These are phyloP conservation scores for Fusarium burgessii DNA, from an alignment of 2,329 filamentous ascomycete species.

Conservation along the genomic window DNA sequence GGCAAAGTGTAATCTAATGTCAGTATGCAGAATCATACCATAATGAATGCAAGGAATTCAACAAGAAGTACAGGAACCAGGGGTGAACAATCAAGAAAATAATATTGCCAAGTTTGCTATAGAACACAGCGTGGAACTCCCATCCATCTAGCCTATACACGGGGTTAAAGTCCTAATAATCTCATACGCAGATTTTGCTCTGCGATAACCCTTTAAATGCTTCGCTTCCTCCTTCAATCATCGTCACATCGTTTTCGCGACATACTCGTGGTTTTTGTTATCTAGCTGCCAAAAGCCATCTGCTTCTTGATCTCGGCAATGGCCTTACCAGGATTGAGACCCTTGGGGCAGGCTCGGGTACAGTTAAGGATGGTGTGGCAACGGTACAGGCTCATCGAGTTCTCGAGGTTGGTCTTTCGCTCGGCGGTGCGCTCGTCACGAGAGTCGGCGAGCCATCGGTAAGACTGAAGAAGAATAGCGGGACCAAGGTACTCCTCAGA, in stretches of 20 bases:
- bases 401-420: constrained; percentile 92
- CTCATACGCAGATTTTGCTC: constrained; percentile 38
- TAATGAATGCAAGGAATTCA: not conserved
- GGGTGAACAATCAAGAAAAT: constrained; percentile 43
- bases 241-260: constrained; percentile 32
- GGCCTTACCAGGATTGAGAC: constrained; percentile 92
- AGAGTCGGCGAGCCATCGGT: constrained; percentile 96
- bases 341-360: constrained; percentile 97
- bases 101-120: constrained; percentile 46
- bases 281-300: constrained; percentile 71
- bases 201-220: constrained; percentile 39
- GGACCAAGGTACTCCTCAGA: constrained; percentile 98
- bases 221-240: constrained; percentile 29
- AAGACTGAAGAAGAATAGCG: constrained; percentile 95
- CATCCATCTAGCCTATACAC: constrained; percentile 47
- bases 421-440: constrained; percentile 90
- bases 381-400: constrained; percentile 98
- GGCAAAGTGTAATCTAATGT: not conserved
- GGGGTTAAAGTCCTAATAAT: constrained; percentile 47
- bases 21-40: not conserved
- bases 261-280: constrained; percentile 17
- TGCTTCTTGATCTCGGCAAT: constrained; percentile 99
- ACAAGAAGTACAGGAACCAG: not conserved
- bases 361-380: constrained; percentile 99
- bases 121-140: constrained; percentile 46